These are phyloP conservation scores for Linum usitatissimum DNA, from an alignment of 345 rosid species.

Conservation along the genomic window DNA sequence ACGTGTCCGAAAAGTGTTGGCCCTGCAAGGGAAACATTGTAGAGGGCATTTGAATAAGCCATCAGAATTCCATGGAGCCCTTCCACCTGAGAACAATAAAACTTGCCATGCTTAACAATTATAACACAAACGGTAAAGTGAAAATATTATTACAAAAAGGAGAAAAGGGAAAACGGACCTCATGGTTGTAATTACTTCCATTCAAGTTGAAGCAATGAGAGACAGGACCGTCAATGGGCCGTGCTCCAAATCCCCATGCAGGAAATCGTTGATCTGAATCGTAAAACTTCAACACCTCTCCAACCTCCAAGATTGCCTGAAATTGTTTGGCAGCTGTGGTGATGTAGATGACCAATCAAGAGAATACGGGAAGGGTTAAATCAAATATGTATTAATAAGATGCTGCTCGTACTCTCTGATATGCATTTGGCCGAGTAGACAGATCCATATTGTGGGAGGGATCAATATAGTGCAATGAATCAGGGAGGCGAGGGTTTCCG, in stretches of 20 bases:
- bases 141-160: background rate
- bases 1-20: conserved; percentile 93
- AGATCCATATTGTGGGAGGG: conserved; percentile 66
- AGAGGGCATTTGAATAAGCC: conserved; percentile 74
- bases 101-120: background rate
- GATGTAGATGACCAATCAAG: background rate
- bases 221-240: conserved; percentile 94
- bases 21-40: conserved; percentile 86
- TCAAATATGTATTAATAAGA: background rate
- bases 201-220: conserved; percentile 91
- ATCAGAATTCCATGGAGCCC: conserved; percentile 81
- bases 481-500: conserved; percentile 86
- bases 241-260: conserved; percentile 98
- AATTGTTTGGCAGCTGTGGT: background rate
- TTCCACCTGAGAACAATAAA: conserved; percentile 50
- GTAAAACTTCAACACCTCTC: conserved; percentile 83
- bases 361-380: conserved; percentile 2
- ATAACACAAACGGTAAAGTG: background rate
- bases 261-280: conserved; percentile 74
- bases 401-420: conserved; percentile 45
- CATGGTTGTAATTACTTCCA: conserved; percentile 72
- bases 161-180: conserved; percentile 30
- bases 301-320: conserved; percentile 82
- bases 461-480: conserved; percentile 76
- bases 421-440: conserved; percentile 58